Conservation (phyloP, 1,139 yeast species). For the Geotrichum candidum region DNA sequence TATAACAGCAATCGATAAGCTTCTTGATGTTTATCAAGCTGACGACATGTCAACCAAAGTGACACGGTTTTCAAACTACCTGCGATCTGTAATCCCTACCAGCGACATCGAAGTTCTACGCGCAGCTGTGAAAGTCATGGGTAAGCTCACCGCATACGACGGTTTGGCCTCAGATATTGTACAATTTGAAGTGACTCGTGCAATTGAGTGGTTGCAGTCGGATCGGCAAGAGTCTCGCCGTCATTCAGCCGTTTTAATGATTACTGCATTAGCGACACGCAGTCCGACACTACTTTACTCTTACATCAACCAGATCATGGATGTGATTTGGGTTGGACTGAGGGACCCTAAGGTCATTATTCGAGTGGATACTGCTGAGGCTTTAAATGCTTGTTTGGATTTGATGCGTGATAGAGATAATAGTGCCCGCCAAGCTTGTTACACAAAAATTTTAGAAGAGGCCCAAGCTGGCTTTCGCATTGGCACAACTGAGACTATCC, state of each 20-base stretch:
- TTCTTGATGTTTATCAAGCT: conserved; percentile 70
- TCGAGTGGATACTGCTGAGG: conserved; percentile 77
- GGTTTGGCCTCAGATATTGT: conserved; percentile 89
- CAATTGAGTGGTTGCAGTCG: conserved; percentile 83
- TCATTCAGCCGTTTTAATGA: conserved; percentile 84
- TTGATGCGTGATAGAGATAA: conserved; percentile 76
- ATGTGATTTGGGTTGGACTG: conserved; percentile 81
- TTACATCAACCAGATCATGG: conserved; percentile 71
- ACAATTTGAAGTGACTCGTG: conserved; percentile 82
- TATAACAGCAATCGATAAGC: conserved; percentile 79
- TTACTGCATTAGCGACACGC: conserved; percentile 77
- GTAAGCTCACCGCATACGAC: conserved; percentile 83
- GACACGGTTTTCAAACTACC: conserved; percentile 81
- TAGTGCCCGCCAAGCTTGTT: conserved; percentile 69
- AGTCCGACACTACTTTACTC: conserved; percentile 80
- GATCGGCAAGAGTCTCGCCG: conserved; percentile 74
- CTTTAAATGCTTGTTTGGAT: conserved; percentile 69
- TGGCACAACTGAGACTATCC: conserved; percentile 62
- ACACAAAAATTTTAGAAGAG: conserved; percentile 60
- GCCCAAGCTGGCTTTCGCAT: conserved; percentile 36
- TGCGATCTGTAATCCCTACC: conserved; percentile 74
- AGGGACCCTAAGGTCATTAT: conserved; percentile 71
- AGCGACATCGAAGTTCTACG: conserved; percentile 80
- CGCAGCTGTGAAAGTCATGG: conserved; percentile 79
- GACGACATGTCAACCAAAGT: conserved; percentile 84